Conservation (phyloP, 352 stramenopile genomes). For the Thraustochytrium striatum region DNA sequence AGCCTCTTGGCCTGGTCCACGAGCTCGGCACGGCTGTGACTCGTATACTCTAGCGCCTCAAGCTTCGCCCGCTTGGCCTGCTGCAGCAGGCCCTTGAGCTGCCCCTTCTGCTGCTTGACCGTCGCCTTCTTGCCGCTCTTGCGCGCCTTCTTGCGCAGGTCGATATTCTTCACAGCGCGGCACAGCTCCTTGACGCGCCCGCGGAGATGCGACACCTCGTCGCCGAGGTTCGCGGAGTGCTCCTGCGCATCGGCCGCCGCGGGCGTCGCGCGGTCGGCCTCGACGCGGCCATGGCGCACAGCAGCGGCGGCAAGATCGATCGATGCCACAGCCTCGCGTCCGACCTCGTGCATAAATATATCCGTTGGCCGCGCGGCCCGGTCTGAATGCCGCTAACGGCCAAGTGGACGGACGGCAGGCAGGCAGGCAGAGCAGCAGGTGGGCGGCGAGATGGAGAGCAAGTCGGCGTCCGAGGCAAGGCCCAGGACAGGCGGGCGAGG, state of each 20-base stretch:
- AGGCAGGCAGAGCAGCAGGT: neutral
- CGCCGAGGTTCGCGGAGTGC: neutral
- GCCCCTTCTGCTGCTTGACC: neutral
- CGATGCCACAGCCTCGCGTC: neutral
- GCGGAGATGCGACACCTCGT: slow-evolving; percentile 13
- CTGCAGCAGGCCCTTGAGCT: neutral
- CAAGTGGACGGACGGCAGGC: neutral
- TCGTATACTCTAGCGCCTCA: slow-evolving; percentile 29
- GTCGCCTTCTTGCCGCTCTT: neutral
- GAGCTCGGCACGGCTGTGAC: slow-evolving; percentile 17
- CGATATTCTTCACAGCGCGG: neutral
- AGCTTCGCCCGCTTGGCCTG: slow-evolving; percentile 25
- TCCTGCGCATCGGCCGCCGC: neutral
- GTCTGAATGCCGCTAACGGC: neutral
- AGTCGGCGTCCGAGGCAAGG: neutral
- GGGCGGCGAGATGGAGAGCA: neutral
- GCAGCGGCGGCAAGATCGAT: neutral
- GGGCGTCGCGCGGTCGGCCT: neutral
- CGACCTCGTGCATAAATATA: neutral
- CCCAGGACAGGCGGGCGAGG: neutral
- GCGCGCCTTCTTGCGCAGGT: too few species aligned
- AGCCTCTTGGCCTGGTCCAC: slow-evolving; percentile 28
- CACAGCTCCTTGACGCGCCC: slow-evolving; percentile 7
- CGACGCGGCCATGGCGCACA: neutral
- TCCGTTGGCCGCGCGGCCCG: neutral